Conservation (phyloP, 495 filamentous ascomycete genomes). For the Mycothermus thermophilus region DNA sequence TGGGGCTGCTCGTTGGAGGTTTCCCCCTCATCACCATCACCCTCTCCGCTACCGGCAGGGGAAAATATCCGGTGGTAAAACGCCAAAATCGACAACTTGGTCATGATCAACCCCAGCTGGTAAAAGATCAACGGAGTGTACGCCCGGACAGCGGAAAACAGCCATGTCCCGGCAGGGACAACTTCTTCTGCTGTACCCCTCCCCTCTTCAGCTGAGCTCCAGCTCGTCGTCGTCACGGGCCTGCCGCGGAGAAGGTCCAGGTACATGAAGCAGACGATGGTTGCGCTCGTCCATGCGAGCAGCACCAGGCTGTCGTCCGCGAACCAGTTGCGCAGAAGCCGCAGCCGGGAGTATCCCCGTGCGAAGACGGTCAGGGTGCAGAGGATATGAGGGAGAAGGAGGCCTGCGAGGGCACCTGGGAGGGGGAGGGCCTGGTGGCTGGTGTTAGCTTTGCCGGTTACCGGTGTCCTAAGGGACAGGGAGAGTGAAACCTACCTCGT, state of each 20-base stretch:
- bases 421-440: neutral
- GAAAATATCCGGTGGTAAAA: conserved; percentile 30
- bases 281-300: conserved; percentile 15
- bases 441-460: neutral
- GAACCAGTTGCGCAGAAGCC: conserved; percentile 19
- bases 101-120: conserved; percentile 25
- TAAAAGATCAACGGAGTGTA: conserved; percentile 20
- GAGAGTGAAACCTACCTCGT: no score
- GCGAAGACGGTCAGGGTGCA: conserved; percentile 18
- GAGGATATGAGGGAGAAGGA: conserved; percentile 18
- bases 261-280: conserved; percentile 17
- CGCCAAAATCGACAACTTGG: conserved; percentile 26
- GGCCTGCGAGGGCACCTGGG: conserved; percentile 15
- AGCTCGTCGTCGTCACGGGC: neutral
- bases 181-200: no score
- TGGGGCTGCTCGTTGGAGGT: no score
- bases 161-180: no score
- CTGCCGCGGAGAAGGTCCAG: conserved; percentile 11
- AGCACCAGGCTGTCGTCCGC: conserved; percentile 19
- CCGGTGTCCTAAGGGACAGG: no score
- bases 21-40: no score
- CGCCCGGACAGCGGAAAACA: conserved; percentile 10
- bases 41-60: no score
- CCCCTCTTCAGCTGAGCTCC: no score
- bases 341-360: conserved; percentile 14